A percentile compares a stretch with the other conserved stretches of the same genome.
Conservation (phyloP, 441 rosid genomes). For the Monsonia emarginata region DNA sequence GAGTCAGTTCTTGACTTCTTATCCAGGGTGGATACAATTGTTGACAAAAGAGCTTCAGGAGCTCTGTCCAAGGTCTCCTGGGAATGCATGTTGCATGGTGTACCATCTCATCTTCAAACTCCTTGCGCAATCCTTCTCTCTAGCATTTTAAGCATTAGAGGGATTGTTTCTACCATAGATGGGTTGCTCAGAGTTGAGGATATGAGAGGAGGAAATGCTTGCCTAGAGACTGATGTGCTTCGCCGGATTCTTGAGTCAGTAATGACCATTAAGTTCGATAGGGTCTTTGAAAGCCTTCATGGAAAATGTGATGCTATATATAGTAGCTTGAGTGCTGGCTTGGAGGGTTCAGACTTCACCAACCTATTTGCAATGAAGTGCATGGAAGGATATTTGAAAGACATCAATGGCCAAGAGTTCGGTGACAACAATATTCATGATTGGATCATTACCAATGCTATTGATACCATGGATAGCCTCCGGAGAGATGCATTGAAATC, state of each 20-base stretch:
- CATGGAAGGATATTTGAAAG: slow-evolving; percentile 70
- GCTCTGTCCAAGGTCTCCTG: slow-evolving; percentile 57
- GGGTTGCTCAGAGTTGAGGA: slow-evolving; percentile 50
- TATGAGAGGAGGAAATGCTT: slow-evolving; percentile 28
- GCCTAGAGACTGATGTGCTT: slow-evolving; percentile 41
- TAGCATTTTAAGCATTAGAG: slow-evolving; percentile 61
- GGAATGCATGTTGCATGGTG: slow-evolving; percentile 90
- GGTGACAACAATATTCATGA: slow-evolving; percentile 54
- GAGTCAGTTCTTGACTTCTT: slow-evolving; percentile 51
- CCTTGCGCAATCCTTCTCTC: slow-evolving; percentile 71
- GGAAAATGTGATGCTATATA: slow-evolving; percentile 67
- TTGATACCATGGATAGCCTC: slow-evolving; percentile 67
- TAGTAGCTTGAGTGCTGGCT: slow-evolving; percentile 40
- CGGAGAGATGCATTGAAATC: slow-evolving; percentile 63
- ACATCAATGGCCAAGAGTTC: slow-evolving; percentile 43
- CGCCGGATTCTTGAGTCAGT: slow-evolving; percentile 55
- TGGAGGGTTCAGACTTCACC: slow-evolving; percentile 48
- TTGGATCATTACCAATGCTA: slow-evolving; percentile 57
- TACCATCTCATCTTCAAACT: slow-evolving; percentile 56
- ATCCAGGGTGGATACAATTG: slow-evolving; percentile 45
- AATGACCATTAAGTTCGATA: slow-evolving; percentile 68
- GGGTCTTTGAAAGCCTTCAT: slow-evolving; percentile 56
- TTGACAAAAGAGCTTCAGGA: slow-evolving; percentile 61
- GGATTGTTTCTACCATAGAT: slow-evolving; percentile 49
- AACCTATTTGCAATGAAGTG: slow-evolving; percentile 68